Evolutionary conservation across 352 stramenopile genomes (phyloP).

Genomic region (Phytophthora syringae): DNA sequence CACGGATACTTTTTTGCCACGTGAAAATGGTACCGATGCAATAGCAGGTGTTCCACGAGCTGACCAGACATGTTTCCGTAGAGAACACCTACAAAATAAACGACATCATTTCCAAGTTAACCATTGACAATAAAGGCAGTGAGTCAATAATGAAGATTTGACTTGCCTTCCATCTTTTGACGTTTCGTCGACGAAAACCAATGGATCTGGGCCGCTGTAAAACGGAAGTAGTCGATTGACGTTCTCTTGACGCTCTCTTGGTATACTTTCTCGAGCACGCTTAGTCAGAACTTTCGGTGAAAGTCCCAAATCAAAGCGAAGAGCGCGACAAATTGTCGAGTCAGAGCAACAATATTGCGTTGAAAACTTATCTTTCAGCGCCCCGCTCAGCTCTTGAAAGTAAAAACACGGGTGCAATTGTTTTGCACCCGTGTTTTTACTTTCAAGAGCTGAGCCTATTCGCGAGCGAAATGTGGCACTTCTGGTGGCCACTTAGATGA

Average conservation of each 20-base stretch:
- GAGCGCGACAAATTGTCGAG: slow-evolving; percentile 5
- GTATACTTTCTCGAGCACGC: slow-evolving; percentile 7
- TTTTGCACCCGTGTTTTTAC: slow-evolving; percentile 20
- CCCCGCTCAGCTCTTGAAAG: slow-evolving; percentile 12
- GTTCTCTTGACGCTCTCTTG: slow-evolving; percentile 1
- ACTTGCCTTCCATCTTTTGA: neutral
- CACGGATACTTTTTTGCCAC: slow-evolving; percentile 5
- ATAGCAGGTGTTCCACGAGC: neutral
- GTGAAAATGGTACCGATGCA: neutral
- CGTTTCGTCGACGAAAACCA: neutral
- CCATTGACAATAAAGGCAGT: too few species aligned
- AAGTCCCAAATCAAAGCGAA: slow-evolving; percentile 17
- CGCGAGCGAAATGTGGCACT: slow-evolving; percentile 8
- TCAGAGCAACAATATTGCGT: neutral
- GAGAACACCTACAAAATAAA: neutral
- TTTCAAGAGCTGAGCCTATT: slow-evolving; percentile 18
- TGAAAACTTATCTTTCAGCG: slow-evolving; percentile 6
- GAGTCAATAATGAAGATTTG: neutral
- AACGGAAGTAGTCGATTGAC: neutral
- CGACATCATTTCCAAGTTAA: too few species aligned
- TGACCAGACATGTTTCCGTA: neutral
- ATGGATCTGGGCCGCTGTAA: neutral
- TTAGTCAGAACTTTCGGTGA: slow-evolving; percentile 18
- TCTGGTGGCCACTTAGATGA: slow-evolving; percentile 9
- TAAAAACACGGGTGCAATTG: slow-evolving; percentile 20